Evolutionary conservation across 176 grass and related monocot genomes (phyloP).

Genomic region (Chrysopogon serrulatus): DNA sequence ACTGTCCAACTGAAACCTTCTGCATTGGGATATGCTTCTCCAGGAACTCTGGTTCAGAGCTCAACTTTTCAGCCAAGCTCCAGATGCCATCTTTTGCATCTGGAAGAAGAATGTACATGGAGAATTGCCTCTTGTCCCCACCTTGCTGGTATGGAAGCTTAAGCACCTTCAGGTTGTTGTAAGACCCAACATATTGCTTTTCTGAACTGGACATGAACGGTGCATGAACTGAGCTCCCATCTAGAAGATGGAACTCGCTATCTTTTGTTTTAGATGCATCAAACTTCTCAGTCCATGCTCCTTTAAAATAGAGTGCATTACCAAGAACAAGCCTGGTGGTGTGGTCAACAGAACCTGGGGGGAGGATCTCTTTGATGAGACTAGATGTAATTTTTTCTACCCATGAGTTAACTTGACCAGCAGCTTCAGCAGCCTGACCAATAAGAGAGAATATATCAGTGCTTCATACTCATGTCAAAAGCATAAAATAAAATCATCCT

Average conservation of each 20-base stretch:
- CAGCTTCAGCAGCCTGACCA: conserved; percentile 51
- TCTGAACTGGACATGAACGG: conserved; percentile 65
- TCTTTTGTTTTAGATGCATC: conserved; percentile 53
- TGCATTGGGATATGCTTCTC: conserved; percentile 35
- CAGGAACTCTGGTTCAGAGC: conserved; percentile 52
- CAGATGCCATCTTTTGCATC: conserved; percentile 53
- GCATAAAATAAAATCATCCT: background rate
- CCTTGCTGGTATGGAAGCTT: conserved; percentile 70
- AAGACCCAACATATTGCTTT: conserved; percentile 42
- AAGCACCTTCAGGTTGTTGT: conserved; percentile 55
- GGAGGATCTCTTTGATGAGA: conserved; percentile 66
- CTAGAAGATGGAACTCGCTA: conserved; percentile 47
- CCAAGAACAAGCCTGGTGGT: conserved; percentile 64
- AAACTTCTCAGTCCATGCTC: conserved; percentile 73
- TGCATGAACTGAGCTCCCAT: conserved; percentile 52
- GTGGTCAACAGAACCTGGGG: conserved; percentile 38
- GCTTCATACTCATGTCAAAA: background rate
- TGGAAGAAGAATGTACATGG: conserved; percentile 77
- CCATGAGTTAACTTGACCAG: conserved; percentile 72
- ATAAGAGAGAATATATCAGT: background rate
- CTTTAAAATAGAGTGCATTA: conserved; percentile 85
- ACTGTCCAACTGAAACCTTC: conserved; percentile 45
- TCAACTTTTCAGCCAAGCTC: conserved; percentile 54
- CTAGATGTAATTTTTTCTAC: conserved; percentile 53
- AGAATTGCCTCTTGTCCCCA: conserved; percentile 64